Evolutionary conservation across 2,329 filamentous ascomycete genomes (phyloP).

Genomic region (Paracoccidioides brasiliensis): DNA sequence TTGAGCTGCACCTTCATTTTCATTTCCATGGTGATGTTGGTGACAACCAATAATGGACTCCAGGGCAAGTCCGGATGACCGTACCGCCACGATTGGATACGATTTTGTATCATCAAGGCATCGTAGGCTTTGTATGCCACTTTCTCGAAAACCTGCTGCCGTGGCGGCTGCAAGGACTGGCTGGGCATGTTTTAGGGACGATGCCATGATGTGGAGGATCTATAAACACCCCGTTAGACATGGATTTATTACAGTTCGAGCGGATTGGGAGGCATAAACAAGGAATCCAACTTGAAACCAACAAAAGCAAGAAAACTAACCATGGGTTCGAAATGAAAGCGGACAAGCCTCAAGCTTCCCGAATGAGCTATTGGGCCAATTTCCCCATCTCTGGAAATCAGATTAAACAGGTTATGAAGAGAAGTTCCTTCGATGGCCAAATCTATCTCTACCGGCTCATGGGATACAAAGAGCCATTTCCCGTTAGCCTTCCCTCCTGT

Average conservation of each 20-base stretch:
- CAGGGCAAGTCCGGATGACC: slow-evolving; percentile 68
- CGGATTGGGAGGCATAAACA: not conserved
- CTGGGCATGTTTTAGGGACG: slow-evolving; percentile 63
- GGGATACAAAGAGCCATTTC: slow-evolving; percentile 76
- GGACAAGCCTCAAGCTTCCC: slow-evolving; percentile 43
- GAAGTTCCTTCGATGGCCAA: slow-evolving; percentile 16
- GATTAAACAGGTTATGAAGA: slow-evolving; percentile 30
- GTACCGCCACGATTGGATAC: slow-evolving; percentile 69
- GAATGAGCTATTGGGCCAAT: slow-evolving; percentile 28
- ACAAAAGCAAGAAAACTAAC: slow-evolving; percentile 41
- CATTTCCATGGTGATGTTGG: slow-evolving; percentile 14
- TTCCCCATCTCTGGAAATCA: slow-evolving; percentile 24
- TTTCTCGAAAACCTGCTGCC: slow-evolving; percentile 78
- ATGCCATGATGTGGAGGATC: slow-evolving; percentile 80
- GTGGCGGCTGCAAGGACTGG: slow-evolving; percentile 61
- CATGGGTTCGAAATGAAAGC: slow-evolving; percentile 93
- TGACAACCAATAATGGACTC: slow-evolving; percentile 62
- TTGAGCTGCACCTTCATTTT: slow-evolving; percentile 29
- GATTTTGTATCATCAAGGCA: slow-evolving; percentile 27
- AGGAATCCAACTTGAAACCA: not conserved
- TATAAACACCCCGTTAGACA: slow-evolving; percentile 24
- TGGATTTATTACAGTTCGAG: not conserved
- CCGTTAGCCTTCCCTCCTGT: slow-evolving; percentile 77
- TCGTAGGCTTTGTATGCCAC: slow-evolving; percentile 58
- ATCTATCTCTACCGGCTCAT: slow-evolving; percentile 48